Percentiles rank a stretch among this genome's conserved stretches.
These are phyloP conservation scores for Aspergillus chevalieri DNA, from an alignment of 2,329 filamentous ascomycete species.

Conservation along the genomic window DNA sequence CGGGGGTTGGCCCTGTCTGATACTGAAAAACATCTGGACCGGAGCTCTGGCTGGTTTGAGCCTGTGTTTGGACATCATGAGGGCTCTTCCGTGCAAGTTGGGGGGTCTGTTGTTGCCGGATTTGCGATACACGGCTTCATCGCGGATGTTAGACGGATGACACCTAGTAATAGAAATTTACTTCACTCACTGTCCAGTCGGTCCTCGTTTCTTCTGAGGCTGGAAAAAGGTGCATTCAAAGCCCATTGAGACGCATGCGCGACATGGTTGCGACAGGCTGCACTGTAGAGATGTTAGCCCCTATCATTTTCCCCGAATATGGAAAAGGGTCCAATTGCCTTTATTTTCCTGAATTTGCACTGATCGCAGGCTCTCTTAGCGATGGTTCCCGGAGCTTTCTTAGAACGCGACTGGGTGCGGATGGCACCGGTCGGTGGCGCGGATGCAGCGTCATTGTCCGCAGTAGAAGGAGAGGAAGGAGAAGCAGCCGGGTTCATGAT, in stretches of 20 bases:
- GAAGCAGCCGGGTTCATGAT: constrained; percentile 17
- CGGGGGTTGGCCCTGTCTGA: constrained; percentile 13
- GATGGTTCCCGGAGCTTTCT: constrained; percentile 12
- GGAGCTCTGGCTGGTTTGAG: constrained; percentile 8
- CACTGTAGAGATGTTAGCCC: constrained; percentile 21
- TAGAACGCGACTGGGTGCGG: constrained; percentile 19
- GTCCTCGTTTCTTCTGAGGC: constrained; percentile 38
- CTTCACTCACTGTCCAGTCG: constrained; percentile 31
- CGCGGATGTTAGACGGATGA: neutral
- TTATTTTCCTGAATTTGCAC: constrained; percentile 37
- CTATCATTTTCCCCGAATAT: neutral
- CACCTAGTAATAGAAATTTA: neutral
- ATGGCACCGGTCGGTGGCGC: constrained; percentile 17
- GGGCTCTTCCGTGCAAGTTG: constrained; percentile 13
- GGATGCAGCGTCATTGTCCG: constrained; percentile 9
- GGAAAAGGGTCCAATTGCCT: constrained; percentile 15
- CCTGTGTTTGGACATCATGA: constrained; percentile 6
- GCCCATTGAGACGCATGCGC: constrained; percentile 32
- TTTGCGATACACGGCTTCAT: constrained; percentile 32
- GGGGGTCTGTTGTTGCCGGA: constrained; percentile 29
- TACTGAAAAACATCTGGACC: constrained; percentile 18
- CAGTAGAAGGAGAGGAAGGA: neutral
- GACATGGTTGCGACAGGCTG: constrained; percentile 35
- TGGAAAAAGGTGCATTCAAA: constrained; percentile 38
- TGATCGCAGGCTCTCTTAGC: constrained; percentile 38